phyloP scores from a whole-genome alignment of 352 stramenopile genomes.

The Pythium aristosporum region DNA sequence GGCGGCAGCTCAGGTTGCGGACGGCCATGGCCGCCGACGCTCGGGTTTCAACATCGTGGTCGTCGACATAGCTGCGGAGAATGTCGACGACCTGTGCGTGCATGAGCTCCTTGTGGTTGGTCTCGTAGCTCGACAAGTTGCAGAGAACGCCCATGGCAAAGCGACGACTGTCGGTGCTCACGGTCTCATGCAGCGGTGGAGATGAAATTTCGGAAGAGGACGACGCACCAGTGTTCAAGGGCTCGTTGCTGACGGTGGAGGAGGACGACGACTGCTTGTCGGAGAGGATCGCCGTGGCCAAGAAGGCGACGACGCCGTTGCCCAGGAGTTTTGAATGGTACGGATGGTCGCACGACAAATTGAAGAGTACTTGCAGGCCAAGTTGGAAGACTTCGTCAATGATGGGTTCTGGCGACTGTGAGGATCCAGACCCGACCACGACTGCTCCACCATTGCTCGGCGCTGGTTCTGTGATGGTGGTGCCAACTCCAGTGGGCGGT shows the following conservation, averaged over 20 bases:
- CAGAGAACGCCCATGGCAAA: slow-evolving; percentile 72
- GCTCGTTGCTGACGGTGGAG: background rate
- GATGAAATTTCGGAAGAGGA: slow-evolving; percentile 3
- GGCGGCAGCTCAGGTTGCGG: slow-evolving; percentile 67
- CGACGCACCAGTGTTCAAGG: background rate
- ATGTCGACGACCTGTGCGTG: slow-evolving; percentile 64
- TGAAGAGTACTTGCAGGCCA: slow-evolving; percentile 73
- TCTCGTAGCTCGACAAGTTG: slow-evolving; percentile 71
- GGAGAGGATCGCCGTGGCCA: slow-evolving; percentile 46
- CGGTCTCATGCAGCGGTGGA: slow-evolving; percentile 2
- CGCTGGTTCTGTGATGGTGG: slow-evolving; percentile 5
- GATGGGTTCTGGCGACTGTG: slow-evolving; percentile 18
- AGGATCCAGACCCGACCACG: background rate
- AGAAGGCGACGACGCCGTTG: slow-evolving; percentile 71
- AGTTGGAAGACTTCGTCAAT: slow-evolving; percentile 69
- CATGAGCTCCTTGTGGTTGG: slow-evolving; percentile 84
- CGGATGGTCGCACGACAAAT: slow-evolving; percentile 63
- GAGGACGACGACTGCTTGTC: slow-evolving; percentile 22
- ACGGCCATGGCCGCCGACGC: slow-evolving; percentile 72
- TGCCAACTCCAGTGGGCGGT: slow-evolving; percentile 8
- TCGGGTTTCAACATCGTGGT: slow-evolving; percentile 64
- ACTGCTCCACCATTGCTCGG: background rate
- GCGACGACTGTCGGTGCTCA: slow-evolving; percentile 47
- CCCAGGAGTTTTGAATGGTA: slow-evolving; percentile 71
- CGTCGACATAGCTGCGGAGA: slow-evolving; percentile 72